A percentile compares a stretch with the other conserved stretches of the same genome.
Evolutionary conservation across 768 basidiomycete species (phyloP).

Genomic region (Cystobasidium ongulense): DNA sequence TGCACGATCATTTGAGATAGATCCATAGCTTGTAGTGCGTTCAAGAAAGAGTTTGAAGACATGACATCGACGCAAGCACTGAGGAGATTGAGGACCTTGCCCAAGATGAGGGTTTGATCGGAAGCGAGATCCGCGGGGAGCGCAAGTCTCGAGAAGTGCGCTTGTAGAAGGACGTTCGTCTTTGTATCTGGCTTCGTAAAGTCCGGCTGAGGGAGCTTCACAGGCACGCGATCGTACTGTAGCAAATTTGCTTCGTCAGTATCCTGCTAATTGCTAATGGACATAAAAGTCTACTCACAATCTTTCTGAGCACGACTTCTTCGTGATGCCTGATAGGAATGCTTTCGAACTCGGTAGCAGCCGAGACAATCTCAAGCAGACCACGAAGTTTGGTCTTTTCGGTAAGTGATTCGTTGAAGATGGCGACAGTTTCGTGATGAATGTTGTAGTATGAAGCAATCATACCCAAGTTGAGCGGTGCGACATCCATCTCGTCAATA

Average conservation of each 20-base stretch:
- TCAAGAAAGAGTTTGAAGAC: slow-evolving; percentile 93
- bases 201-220: slow-evolving; percentile 70
- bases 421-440: slow-evolving; percentile 79
- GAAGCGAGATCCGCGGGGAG: slow-evolving; percentile 88
- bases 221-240: slow-evolving; percentile 82
- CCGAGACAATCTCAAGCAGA: slow-evolving; percentile 89
- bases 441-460: slow-evolving; percentile 95
- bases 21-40: slow-evolving; percentile 93
- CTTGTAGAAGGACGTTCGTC: slow-evolving; percentile 90
- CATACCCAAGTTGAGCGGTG: slow-evolving; percentile 89
- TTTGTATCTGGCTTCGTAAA: slow-evolving; percentile 97
- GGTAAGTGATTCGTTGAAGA: slow-evolving; percentile 87
- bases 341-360: slow-evolving; percentile 88
- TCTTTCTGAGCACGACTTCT: slow-evolving; percentile 44
- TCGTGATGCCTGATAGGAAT: slow-evolving; percentile 95
- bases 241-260: slow-evolving; percentile 43
- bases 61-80: slow-evolving; percentile 54
- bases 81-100: slow-evolving; percentile 69
- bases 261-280: background rate
- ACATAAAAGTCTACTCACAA: slow-evolving; percentile 4
- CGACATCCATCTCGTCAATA: slow-evolving; percentile 48
- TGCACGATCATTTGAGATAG: slow-evolving; percentile 98
- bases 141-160: slow-evolving; percentile 87
- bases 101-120: slow-evolving; percentile 76
- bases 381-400: slow-evolving; percentile 96